A percentile compares a stretch with the other conserved stretches of the same genome.
These are phyloP conservation scores for Mariannaea sp. DNA, from an alignment of 2,329 filamentous ascomycete genomes.

Conservation along the genomic window DNA sequence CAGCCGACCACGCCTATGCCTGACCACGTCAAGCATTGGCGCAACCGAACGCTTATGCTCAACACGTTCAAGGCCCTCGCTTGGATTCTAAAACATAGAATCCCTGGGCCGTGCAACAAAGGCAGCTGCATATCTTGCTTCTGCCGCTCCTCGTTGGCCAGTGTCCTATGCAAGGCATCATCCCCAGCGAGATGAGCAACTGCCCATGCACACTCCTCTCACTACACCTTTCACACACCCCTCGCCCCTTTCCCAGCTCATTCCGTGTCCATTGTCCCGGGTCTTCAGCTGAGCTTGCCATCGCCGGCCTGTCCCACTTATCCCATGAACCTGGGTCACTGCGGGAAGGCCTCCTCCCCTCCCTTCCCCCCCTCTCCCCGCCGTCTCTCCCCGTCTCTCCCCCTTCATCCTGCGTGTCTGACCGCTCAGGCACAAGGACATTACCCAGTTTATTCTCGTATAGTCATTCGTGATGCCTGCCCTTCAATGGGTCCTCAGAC, in stretches of 20 bases:
- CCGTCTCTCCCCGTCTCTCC: too few relatives aligned
- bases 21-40: too few relatives aligned
- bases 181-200: not conserved
- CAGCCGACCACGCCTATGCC: too few relatives aligned
- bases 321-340: conserved; percentile 15
- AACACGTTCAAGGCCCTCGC: too few relatives aligned
- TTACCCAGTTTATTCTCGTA: too few relatives aligned
- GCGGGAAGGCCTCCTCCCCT: not conserved
- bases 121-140: not conserved
- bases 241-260: conserved; percentile 12
- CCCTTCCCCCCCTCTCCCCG: conserved; percentile 1
- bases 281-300: conserved; percentile 15
- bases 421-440: not conserved
- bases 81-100: too few relatives aligned
- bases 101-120: too few relatives aligned
- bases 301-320: conserved; percentile 2
- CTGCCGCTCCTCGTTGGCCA: not conserved
- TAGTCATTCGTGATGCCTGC: too few relatives aligned
- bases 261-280: conserved; percentile 5
- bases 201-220: not conserved
- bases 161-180: conserved; percentile 16
- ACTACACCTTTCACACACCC: conserved; percentile 5
- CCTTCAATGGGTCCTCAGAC: too few relatives aligned
- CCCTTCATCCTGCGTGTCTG: not conserved
- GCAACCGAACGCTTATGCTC: too few relatives aligned